These are phyloP conservation scores for Carex myosuroides DNA, from an alignment of 176 grass and related monocot species.

Conservation along the genomic window DNA sequence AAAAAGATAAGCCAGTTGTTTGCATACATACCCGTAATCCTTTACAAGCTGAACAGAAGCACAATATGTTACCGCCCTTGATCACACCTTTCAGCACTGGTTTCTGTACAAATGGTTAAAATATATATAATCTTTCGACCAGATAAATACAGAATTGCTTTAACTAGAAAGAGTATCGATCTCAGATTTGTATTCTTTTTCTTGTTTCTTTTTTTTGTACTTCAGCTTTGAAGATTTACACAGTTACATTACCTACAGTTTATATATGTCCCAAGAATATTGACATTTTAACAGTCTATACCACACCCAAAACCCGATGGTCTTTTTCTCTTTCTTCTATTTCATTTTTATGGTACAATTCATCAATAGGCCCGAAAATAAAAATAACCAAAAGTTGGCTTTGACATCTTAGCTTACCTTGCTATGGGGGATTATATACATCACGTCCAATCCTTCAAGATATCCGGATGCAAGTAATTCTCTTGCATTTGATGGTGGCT, in stretches of 20 bases:
- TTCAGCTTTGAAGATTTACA: neutral
- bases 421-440: slow-evolving; percentile 27
- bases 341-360: neutral
- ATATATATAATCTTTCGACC: neutral
- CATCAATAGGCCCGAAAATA: neutral
- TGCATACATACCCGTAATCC: slow-evolving; percentile 49
- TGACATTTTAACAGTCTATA: neutral
- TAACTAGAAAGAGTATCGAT: neutral
- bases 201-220: neutral
- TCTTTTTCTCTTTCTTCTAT: neutral
- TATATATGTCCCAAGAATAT: neutral
- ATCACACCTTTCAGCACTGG: slow-evolving; percentile 57
- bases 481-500: slow-evolving; percentile 31
- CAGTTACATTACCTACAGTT: neutral
- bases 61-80: slow-evolving; percentile 48
- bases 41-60: slow-evolving; percentile 49
- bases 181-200: neutral
- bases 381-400: neutral
- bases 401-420: slow-evolving; percentile 30
- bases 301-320: neutral
- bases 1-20: neutral
- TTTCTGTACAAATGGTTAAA: slow-evolving; percentile 32
- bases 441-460: slow-evolving; percentile 43
- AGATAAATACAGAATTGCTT: neutral
- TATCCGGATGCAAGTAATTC: slow-evolving; percentile 41